Percentiles rank a stretch among this genome's conserved stretches.
Evolutionary conservation across 768 basidiomycete species (phyloP).

Genomic region (Trametes cubensis): DNA sequence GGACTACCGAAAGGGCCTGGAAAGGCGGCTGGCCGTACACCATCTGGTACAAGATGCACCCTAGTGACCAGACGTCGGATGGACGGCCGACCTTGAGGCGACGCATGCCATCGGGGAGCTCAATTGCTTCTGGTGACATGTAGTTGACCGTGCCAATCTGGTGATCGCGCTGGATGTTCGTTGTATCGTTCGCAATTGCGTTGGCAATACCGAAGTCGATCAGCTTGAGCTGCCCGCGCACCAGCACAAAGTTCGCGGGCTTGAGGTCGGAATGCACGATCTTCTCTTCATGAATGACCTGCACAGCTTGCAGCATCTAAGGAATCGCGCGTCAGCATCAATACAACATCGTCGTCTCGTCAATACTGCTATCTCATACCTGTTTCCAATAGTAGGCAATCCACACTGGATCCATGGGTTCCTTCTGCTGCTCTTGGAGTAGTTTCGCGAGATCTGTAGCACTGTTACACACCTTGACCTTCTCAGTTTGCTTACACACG

Average conservation of each 20-base stretch:
- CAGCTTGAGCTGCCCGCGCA: slow-evolving; percentile 91
- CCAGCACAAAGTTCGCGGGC: slow-evolving; percentile 97
- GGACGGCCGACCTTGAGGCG: slow-evolving; percentile 93
- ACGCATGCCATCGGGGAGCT: slow-evolving; percentile 82
- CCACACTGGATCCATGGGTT: slow-evolving; percentile 90
- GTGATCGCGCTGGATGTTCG: slow-evolving; percentile 95
- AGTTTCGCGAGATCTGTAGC: slow-evolving; percentile 73
- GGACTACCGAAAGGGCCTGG: slow-evolving; percentile 76
- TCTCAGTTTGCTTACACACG: slow-evolving; percentile 19
- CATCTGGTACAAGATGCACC: slow-evolving; percentile 99
- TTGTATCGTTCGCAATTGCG: slow-evolving; percentile 97
- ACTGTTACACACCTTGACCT: not conserved
- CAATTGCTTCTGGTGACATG: slow-evolving; percentile 98
- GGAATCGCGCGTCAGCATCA: not conserved
- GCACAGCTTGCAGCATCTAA: slow-evolving; percentile 98
- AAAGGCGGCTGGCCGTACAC: slow-evolving; percentile 94
- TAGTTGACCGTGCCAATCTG: slow-evolving; percentile 98
- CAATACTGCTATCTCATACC: slow-evolving; percentile 48
- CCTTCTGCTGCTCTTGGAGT: slow-evolving; percentile 80
- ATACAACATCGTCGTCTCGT: not conserved
- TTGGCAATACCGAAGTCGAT: slow-evolving; percentile 99
- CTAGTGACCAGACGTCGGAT: slow-evolving; percentile 97
- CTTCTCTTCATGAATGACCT: slow-evolving; percentile 96
- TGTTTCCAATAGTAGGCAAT: slow-evolving; percentile 97
- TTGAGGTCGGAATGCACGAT: slow-evolving; percentile 99